Evolutionary conservation across 352 stramenopile genomes (phyloP).

Genomic region (Phytophthora fragariae): DNA sequence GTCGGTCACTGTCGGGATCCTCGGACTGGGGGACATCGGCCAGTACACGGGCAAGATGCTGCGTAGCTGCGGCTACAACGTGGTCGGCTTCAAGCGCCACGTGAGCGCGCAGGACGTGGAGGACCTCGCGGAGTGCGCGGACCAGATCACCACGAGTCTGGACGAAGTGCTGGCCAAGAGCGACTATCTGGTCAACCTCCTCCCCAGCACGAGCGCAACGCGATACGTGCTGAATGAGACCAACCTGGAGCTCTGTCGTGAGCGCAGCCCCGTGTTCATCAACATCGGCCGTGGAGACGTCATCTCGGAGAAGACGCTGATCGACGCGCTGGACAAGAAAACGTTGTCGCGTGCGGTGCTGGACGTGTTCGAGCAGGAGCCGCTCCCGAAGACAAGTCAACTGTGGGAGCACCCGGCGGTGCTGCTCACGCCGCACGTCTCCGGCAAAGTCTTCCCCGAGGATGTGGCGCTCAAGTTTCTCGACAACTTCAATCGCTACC

Average conservation of each 20-base stretch:
- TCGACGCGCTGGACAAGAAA: constrained; percentile 66
- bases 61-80: constrained; percentile 52
- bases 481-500: constrained; percentile 60
- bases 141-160: constrained; percentile 55
- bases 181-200: constrained; percentile 87
- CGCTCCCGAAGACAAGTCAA: constrained; percentile 53
- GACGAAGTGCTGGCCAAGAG: constrained; percentile 53
- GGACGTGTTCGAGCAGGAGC: constrained; percentile 72
- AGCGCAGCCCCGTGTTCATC: constrained; percentile 78
- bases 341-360: constrained; percentile 71
- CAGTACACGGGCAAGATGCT: constrained; percentile 56
- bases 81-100: constrained; percentile 67
- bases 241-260: constrained; percentile 51
- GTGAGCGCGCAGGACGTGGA: constrained; percentile 26
- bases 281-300: constrained; percentile 91
- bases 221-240: constrained; percentile 62
- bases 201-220: constrained; percentile 82
- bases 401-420: constrained; percentile 75
- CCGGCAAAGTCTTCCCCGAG: constrained; percentile 73
- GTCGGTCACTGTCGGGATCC: constrained; percentile 54
- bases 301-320: constrained; percentile 62
- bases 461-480: constrained; percentile 85
- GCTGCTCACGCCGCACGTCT: constrained; percentile 84
- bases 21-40: constrained; percentile 61
- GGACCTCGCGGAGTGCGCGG: constrained; percentile 32